Conservation (phyloP, 2,329 filamentous ascomycete species). For the Paecilomyces formosus region DNA sequence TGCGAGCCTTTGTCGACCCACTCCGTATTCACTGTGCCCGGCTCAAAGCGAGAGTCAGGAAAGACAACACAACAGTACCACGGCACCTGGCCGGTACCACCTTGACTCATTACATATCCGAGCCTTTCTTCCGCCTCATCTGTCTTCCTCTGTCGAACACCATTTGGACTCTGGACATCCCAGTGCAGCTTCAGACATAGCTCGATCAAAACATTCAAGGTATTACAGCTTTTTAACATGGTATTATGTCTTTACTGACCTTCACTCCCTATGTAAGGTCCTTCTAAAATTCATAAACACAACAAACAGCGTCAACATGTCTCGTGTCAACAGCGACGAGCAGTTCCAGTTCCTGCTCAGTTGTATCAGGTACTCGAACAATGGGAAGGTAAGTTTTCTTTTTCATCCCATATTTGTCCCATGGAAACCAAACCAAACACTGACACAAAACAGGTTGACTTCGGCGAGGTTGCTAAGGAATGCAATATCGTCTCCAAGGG, state of each 20-base stretch:
- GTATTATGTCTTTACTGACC: neutral
- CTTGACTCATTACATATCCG: neutral
- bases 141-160: neutral
- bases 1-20: neutral
- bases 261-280: neutral
- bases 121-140: neutral
- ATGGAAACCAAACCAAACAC: neutral
- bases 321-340: conserved; percentile 43
- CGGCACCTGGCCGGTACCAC: too few species aligned
- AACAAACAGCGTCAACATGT: conserved; percentile 32
- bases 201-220: neutral
- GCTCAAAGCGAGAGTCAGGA: neutral
- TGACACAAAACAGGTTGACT: conserved; percentile 51
- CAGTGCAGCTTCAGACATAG: neutral
- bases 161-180: neutral
- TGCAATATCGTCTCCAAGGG: conserved; percentile 57
- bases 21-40: neutral
- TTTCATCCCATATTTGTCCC: neutral
- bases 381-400: conserved; percentile 48
- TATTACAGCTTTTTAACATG: neutral
- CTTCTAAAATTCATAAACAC: neutral
- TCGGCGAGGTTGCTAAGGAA: conserved; percentile 56
- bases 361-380: conserved; percentile 55
- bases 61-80: neutral
- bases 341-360: conserved; percentile 60